Base-by-base conservation (phyloP, 768 basidiomycete genomes). In the Suillus discolor region DNA sequence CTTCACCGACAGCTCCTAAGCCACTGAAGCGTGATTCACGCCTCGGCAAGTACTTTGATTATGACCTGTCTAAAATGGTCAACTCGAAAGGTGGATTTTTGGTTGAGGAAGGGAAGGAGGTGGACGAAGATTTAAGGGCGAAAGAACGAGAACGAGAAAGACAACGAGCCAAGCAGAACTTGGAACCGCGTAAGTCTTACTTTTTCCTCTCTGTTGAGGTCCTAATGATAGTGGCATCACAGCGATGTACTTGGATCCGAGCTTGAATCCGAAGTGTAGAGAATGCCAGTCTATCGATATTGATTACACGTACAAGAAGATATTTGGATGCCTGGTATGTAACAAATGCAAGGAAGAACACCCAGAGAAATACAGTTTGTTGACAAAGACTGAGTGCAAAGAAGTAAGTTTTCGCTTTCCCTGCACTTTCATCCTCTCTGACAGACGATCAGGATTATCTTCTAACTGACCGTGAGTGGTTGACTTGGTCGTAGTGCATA, bases 351-450 rank as follows among this genome's bases (percentile, higher is more conserved):
- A 96, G 80, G 89, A 96, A 71, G 88, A 90, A 66, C 84, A 87
- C 63, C 93, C 96, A 8, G 96, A 98, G 72, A 93, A 90, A 77
- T 99, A 97, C 74, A 93, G 94, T 74, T 82, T 99, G 8, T 78
- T 99, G 64, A 99, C 97, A 7, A 99, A 99, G 81, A 98, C 97
- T 0, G 97, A 99, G 79, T 99, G 97, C 78, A 97, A 96, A 78
- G 92, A 94, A 82, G 94, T 92, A 68, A 53, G 86, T 72, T 8
- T 25, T 28, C 25, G 38, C 49, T 20, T 39, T 38, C 61, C 51
- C n/a, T 54, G 3, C 34, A 49, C 39, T 44, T n/a, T 57, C 41
- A 6, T 8, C 39, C 39, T 63, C 61, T 57, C 69, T 47, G 44
- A 65, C 62, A 39, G 38, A 45, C 5, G 55, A 63, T 39, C 73